These are phyloP conservation scores for Obelidium mucronatum DNA, from an alignment of 192 early-diverging fungal species.

Conservation along the genomic window DNA sequence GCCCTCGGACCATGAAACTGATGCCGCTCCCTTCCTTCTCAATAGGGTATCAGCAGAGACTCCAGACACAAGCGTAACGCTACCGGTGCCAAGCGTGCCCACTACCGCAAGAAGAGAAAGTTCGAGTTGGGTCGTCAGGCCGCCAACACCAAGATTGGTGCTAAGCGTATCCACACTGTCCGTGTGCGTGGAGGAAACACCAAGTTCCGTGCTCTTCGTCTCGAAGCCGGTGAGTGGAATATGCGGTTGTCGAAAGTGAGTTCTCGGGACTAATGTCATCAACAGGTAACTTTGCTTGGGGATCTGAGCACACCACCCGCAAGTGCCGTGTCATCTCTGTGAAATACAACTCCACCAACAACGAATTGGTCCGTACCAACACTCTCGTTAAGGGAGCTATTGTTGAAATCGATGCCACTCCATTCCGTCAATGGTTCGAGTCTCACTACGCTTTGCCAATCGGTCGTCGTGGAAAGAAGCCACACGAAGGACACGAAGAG, in stretches of 20 bases:
- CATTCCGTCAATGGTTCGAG: constrained; percentile 99
- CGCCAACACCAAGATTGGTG: constrained; percentile 96
- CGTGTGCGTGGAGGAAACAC: constrained; percentile 98
- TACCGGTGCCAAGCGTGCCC: constrained; percentile 98
- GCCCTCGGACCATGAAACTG: neutral
- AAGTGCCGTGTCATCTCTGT: constrained; percentile 96
- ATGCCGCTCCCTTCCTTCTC: neutral
- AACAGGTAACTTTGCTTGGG: constrained; percentile 97
- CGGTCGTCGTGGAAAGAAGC: constrained; percentile 83
- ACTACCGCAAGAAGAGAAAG: constrained; percentile 99
- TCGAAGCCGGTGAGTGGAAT: constrained; percentile 75
- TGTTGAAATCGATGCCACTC: constrained; percentile 97
- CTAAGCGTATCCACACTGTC: constrained; percentile 95
- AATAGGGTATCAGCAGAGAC: constrained; percentile 98
- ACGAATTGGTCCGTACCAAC: constrained; percentile 99
- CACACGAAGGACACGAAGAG: constrained; percentile 50
- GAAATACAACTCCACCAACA: constrained; percentile 99
- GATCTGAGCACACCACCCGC: constrained; percentile 91
- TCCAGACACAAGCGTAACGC: constrained; percentile 98
- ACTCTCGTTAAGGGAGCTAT: constrained; percentile 97
- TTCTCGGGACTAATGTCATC: constrained; percentile 4
- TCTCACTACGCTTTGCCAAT: constrained; percentile 91
- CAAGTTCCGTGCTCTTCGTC: constrained; percentile 97
- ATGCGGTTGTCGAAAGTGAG: too few species aligned
- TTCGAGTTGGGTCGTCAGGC: constrained; percentile 99